Evolutionary conservation across 2,329 filamentous ascomycete species (phyloP).

Genomic region (Zymoseptoria tritici): DNA sequence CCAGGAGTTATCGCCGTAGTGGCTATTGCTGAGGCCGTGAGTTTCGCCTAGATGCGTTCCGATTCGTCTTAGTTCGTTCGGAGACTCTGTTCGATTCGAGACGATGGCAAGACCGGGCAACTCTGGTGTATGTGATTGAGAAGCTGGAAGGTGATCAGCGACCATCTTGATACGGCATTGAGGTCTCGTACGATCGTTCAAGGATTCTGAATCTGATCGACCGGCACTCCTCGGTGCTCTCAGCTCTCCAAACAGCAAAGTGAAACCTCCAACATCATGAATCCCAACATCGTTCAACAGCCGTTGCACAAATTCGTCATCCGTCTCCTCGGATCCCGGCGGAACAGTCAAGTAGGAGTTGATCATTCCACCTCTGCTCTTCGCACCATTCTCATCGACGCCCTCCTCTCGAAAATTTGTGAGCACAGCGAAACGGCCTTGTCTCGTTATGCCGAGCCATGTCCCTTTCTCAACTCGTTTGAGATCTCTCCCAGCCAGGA

Average conservation of each 20-base stretch:
- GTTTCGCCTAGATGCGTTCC: slow-evolving; percentile 44
- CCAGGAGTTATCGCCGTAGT: slow-evolving; percentile 53
- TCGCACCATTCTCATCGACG: slow-evolving; percentile 31
- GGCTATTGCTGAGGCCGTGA: slow-evolving; percentile 54
- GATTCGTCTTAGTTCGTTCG: slow-evolving; percentile 46
- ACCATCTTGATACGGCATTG: slow-evolving; percentile 5
- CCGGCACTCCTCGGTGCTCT: slow-evolving; percentile 7
- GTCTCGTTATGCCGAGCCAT: slow-evolving; percentile 56
- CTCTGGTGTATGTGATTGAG: slow-evolving; percentile 6
- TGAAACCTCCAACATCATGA: slow-evolving; percentile 56
- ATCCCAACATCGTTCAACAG: slow-evolving; percentile 50
- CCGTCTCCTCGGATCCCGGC: slow-evolving; percentile 33
- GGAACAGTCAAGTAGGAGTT: slow-evolving; percentile 50
- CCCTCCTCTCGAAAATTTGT: slow-evolving; percentile 57
- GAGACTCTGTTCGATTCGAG: slow-evolving; percentile 53
- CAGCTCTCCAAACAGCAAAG: slow-evolving; percentile 51
- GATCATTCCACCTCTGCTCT: slow-evolving; percentile 53
- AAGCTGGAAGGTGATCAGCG: slow-evolving; percentile 3
- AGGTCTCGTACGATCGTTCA: slow-evolving; percentile 3
- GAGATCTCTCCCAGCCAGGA: slow-evolving; percentile 56
- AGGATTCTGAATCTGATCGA: neutral
- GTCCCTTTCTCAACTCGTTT: slow-evolving; percentile 54
- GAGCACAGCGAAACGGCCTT: slow-evolving; percentile 54
- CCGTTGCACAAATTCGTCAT: slow-evolving; percentile 46
- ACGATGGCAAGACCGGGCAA: slow-evolving; percentile 46